Conservation (phyloP, 805 yeast genomes). For the Saccharomyces jurei region DNA sequence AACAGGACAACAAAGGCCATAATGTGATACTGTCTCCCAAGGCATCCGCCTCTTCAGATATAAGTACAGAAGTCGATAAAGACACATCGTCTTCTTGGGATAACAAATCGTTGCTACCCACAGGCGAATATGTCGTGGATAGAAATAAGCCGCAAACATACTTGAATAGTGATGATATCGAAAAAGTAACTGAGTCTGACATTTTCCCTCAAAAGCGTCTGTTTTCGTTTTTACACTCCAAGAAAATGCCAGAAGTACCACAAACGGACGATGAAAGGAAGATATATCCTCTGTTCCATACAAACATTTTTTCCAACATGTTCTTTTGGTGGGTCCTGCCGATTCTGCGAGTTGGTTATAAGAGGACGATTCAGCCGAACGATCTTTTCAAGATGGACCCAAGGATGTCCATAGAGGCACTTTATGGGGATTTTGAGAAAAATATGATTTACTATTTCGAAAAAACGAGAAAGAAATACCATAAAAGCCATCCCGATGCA, state of each 20-base stretch:
- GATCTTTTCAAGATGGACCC: constrained; percentile 48
- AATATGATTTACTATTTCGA: constrained; percentile 29
- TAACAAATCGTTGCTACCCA: constrained; percentile 3
- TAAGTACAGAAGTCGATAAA: not conserved
- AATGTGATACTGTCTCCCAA: not conserved
- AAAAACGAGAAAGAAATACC: constrained; percentile 28
- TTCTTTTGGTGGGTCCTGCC: constrained; percentile 68
- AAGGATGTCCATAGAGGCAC: constrained; percentile 35
- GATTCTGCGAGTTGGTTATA: constrained; percentile 57
- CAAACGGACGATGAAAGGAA: constrained; percentile 40
- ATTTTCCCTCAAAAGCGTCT: constrained; percentile 38
- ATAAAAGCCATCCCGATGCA: constrained; percentile 29
- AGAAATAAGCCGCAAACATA: constrained; percentile 26
- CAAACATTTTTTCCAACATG: constrained; percentile 36
- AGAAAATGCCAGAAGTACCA: constrained; percentile 44
- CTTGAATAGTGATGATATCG: constrained; percentile 28
- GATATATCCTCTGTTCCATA: constrained; percentile 39
- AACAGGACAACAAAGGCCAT: not conserved
- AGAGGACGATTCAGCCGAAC: constrained; percentile 56
- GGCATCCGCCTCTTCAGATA: not conserved
- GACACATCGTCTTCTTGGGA: not conserved
- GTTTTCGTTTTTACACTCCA: constrained; percentile 43
- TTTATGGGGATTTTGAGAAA: constrained; percentile 33
- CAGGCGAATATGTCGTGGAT: constrained; percentile 24
- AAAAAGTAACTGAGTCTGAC: constrained; percentile 30